Percentiles rank a stretch among this genome's conserved stretches.
Evolutionary conservation across 495 filamentous ascomycete species (phyloP).

Genomic region (Hypomontagnella submonticulosa): DNA sequence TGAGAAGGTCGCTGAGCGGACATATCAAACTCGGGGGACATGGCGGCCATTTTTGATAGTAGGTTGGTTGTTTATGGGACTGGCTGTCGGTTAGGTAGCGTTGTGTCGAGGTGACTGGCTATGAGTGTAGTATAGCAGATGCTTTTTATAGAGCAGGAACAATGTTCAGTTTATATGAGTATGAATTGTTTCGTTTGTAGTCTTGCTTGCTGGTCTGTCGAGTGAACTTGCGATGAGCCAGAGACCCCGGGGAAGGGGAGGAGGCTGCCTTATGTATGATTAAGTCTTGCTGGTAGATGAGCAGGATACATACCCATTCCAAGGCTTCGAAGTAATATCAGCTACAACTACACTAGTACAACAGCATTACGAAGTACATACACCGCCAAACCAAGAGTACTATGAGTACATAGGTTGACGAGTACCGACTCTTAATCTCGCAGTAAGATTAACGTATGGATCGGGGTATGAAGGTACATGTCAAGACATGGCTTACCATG

Average conservation of each 20-base stretch:
- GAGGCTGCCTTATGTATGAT: constrained; percentile 58
- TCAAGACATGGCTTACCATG: constrained; percentile 18
- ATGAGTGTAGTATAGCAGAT: background rate
- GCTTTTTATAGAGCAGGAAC: constrained; percentile 19
- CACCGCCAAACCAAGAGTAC: constrained; percentile 30
- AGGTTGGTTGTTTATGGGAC: constrained; percentile 41
- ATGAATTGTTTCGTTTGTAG: constrained; percentile 8
- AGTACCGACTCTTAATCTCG: constrained; percentile 37
- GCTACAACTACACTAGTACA: constrained; percentile 14
- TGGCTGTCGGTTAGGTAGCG: constrained; percentile 34
- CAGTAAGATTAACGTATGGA: constrained; percentile 39
- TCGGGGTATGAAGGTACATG: constrained; percentile 36
- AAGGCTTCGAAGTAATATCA: constrained; percentile 36
- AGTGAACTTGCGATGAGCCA: constrained; percentile 32
- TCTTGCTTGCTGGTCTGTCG: constrained; percentile 30
- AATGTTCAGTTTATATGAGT: constrained; percentile 5
- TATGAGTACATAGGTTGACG: constrained; percentile 22
- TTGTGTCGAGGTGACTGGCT: constrained; percentile 5
- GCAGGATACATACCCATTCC: constrained; percentile 35
- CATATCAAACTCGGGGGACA: constrained; percentile 46
- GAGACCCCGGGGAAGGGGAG: constrained; percentile 48
- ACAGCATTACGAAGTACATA: constrained; percentile 34
- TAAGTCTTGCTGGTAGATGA: constrained; percentile 23
- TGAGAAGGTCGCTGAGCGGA: constrained; percentile 70
- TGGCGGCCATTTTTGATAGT: constrained; percentile 69